Evolutionary conservation across 139 green algal genomes (phyloP).

Genomic region (Deuterostichococcus epilithicus): DNA sequence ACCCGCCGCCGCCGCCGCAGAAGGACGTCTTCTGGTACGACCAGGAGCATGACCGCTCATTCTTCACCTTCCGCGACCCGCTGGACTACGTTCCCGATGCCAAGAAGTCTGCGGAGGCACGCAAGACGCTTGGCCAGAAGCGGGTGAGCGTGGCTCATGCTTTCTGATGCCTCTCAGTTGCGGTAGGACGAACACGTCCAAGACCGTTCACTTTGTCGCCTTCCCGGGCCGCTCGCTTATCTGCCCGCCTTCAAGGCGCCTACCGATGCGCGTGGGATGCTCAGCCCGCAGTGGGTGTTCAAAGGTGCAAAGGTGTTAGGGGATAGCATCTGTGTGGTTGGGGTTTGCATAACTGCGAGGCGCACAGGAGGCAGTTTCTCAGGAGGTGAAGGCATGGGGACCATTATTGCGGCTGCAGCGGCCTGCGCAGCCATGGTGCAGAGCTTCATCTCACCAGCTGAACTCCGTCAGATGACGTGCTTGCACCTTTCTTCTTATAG

Average conservation of each 20-base stretch:
- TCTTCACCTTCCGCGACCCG: conserved; percentile 28
- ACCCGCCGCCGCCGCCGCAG: conserved; percentile 1
- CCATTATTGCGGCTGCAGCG: not conserved
- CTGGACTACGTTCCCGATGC: not conserved
- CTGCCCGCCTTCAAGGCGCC: no score
- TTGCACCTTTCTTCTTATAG: not conserved
- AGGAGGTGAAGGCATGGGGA: not conserved
- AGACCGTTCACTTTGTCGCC: no score
- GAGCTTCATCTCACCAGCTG: not conserved
- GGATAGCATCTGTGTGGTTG: no score
- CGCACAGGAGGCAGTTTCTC: not conserved
- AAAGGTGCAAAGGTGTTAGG: no score
- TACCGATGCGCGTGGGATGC: no score
- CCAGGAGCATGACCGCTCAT: conserved; percentile 25
- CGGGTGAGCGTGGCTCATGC: not conserved
- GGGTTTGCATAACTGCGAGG: no score
- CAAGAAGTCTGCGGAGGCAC: not conserved
- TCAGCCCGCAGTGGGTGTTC: no score
- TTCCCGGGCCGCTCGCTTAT: no score
- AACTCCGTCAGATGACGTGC: not conserved
- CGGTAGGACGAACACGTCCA: not conserved
- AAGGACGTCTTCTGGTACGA: conserved; percentile 29
- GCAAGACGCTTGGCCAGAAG: not conserved
- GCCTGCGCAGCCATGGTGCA: not conserved
- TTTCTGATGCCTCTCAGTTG: not conserved